Conservation (phyloP, 208 protist species). For the Leishmania gerbilli region DNA sequence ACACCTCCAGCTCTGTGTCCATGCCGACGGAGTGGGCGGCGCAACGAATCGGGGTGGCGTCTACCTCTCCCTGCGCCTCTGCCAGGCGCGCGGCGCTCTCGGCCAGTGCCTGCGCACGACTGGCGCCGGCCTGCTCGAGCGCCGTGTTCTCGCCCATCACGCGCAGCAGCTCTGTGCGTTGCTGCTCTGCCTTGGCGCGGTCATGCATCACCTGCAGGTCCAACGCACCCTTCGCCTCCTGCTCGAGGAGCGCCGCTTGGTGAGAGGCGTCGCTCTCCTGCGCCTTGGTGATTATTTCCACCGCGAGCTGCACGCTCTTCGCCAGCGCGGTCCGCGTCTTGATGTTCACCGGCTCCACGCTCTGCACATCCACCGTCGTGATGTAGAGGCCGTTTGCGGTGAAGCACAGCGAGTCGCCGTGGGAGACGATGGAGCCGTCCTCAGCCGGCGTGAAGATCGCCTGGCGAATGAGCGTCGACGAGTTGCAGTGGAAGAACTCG, state of each 20-base stretch:
- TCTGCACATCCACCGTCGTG: conserved; percentile 95
- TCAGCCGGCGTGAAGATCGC: conserved; percentile 86
- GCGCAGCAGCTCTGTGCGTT: conserved; percentile 59
- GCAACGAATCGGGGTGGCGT: conserved; percentile 54
- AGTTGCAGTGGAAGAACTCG: conserved; percentile 97
- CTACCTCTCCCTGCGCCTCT: conserved; percentile 57
- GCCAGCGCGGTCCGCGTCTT: conserved; percentile 83
- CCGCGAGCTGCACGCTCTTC: conserved; percentile 92
- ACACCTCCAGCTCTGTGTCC: conserved; percentile 61
- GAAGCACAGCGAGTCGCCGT: conserved; percentile 72
- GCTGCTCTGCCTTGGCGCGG: conserved; percentile 55
- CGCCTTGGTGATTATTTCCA: conserved; percentile 91
- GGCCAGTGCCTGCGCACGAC: conserved; percentile 74
- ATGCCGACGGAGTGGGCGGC: conserved; percentile 44
- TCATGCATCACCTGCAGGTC: conserved; percentile 83
- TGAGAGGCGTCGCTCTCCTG: conserved; percentile 89
- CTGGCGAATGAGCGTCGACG: conserved; percentile 89
- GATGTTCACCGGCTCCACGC: conserved; percentile 92
- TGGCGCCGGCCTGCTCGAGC: conserved; percentile 74
- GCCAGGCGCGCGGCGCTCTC: conserved; percentile 67
- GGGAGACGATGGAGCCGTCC: conserved; percentile 37
- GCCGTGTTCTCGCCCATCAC: conserved; percentile 69
- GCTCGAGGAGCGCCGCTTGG: conserved; percentile 74
- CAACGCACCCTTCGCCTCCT: conserved; percentile 67
- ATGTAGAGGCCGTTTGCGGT: conserved; percentile 90